A percentile compares a stretch with the other conserved stretches of the same genome.
These are phyloP conservation scores for Pythium myriotylum DNA, from an alignment of 352 stramenopile genomes.

Conservation along the genomic window DNA sequence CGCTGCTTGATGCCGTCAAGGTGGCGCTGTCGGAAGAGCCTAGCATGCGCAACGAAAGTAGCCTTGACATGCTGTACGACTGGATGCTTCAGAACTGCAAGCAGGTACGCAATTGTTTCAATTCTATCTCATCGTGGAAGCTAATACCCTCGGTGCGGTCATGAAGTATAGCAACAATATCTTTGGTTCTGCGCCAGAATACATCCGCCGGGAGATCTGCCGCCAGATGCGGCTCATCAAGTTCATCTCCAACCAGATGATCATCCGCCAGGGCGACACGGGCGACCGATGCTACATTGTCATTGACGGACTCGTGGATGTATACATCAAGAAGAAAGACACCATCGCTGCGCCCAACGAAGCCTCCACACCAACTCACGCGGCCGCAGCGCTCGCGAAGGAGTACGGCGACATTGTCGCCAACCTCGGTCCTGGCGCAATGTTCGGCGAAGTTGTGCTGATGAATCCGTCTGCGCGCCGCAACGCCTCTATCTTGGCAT, in stretches of 20 bases:
- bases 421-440: slow-evolving; percentile 66
- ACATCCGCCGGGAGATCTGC: slow-evolving; percentile 79
- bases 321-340: slow-evolving; percentile 71
- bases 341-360: slow-evolving; percentile 6
- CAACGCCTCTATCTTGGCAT: slow-evolving; percentile 75
- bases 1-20: slow-evolving; percentile 56
- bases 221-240: slow-evolving; percentile 75
- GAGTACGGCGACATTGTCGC: slow-evolving; percentile 65
- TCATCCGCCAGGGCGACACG: slow-evolving; percentile 75
- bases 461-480: slow-evolving; percentile 62
- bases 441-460: slow-evolving; percentile 80
- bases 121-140: neutral
- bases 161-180: slow-evolving; percentile 79
- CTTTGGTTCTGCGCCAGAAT: slow-evolving; percentile 71
- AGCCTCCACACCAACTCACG: neutral
- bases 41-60: slow-evolving; percentile 56
- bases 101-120: slow-evolving; percentile 30
- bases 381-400: neutral
- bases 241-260: slow-evolving; percentile 45
- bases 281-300: slow-evolving; percentile 81
- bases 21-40: slow-evolving; percentile 54
- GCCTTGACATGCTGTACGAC: slow-evolving; percentile 69
- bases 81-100: slow-evolving; percentile 86
- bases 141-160: neutral
- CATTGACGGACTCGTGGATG: slow-evolving; percentile 72